Evolutionary conservation across 768 basidiomycete species (phyloP).

Genomic region (Paxillus involutus): DNA sequence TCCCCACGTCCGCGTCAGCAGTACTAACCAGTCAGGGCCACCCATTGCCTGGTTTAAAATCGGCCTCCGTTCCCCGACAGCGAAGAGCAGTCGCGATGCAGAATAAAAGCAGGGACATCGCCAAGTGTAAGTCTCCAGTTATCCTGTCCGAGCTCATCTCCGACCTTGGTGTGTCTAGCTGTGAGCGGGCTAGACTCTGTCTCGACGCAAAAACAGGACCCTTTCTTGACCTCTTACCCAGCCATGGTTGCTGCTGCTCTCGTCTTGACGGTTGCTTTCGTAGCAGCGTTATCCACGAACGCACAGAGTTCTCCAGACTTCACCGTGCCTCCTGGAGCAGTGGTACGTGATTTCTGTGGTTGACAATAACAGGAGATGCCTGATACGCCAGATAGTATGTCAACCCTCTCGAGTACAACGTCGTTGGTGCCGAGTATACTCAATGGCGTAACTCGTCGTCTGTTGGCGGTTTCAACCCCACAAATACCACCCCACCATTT

Average conservation of each 20-base stretch:
- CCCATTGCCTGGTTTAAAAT: not conserved
- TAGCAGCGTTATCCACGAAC: not conserved
- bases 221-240: not conserved
- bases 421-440: slow-evolving; percentile 44
- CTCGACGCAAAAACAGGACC: not conserved
- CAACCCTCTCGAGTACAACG: slow-evolving; percentile 51
- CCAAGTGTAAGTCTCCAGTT: not conserved
- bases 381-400: slow-evolving; percentile 38
- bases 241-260: slow-evolving; percentile 4
- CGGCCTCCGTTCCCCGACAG: not conserved
- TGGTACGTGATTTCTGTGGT: slow-evolving; percentile 9
- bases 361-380: not conserved
- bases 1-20: no score
- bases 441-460: slow-evolving; percentile 37
- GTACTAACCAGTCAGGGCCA: not conserved
- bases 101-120: slow-evolving; percentile 1
- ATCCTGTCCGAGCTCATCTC: not conserved
- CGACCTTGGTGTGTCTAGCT: not conserved
- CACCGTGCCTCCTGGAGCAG: slow-evolving; percentile 18
- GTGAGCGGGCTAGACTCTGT: not conserved
- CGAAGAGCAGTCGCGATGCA: not conserved
- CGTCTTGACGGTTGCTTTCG: not conserved
- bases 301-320: not conserved
- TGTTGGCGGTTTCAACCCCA: slow-evolving; percentile 55
- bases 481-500: slow-evolving; percentile 53